Percentiles rank a stretch among this genome's conserved stretches.
Conservation (phyloP, 768 basidiomycete species). For the Bullera alba region DNA sequence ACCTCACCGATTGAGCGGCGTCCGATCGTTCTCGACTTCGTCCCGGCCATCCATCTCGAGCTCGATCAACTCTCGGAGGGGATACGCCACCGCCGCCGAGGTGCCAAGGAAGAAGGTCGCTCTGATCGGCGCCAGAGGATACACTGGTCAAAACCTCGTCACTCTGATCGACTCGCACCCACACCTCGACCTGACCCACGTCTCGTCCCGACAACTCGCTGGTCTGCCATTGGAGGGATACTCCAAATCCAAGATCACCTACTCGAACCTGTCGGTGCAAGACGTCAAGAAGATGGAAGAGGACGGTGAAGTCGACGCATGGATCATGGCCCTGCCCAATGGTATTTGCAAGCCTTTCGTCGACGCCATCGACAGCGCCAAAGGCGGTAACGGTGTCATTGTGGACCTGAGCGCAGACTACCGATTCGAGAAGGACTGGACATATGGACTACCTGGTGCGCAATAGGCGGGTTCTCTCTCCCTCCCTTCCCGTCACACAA, state of each 20-base stretch:
- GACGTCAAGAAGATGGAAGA: conserved; percentile 87
- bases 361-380: conserved; percentile 79
- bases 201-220: conserved; percentile 89
- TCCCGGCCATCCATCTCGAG: conserved; percentile 31
- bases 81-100: conserved; percentile 65
- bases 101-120: conserved; percentile 80
- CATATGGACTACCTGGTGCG: conserved; percentile 98
- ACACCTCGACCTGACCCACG: conserved; percentile 79
- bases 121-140: conserved; percentile 91
- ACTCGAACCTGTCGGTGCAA: conserved; percentile 67
- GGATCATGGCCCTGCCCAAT: conserved; percentile 99
- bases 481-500: background rate
- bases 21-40: conserved; percentile 46
- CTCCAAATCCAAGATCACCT: conserved; percentile 63
- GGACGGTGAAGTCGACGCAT: conserved; percentile 84
- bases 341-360: conserved; percentile 95
- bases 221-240: conserved; percentile 74
- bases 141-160: conserved; percentile 87
- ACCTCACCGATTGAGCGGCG: conserved; percentile 48
- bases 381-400: conserved; percentile 63
- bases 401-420: conserved; percentile 93
- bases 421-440: conserved; percentile 90
- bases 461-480: conserved; percentile 15
- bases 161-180: conserved; percentile 83
- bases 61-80: conserved; percentile 44